phyloP scores from a whole-genome alignment of 306 rosid genomes.

The Corylus avellana region DNA sequence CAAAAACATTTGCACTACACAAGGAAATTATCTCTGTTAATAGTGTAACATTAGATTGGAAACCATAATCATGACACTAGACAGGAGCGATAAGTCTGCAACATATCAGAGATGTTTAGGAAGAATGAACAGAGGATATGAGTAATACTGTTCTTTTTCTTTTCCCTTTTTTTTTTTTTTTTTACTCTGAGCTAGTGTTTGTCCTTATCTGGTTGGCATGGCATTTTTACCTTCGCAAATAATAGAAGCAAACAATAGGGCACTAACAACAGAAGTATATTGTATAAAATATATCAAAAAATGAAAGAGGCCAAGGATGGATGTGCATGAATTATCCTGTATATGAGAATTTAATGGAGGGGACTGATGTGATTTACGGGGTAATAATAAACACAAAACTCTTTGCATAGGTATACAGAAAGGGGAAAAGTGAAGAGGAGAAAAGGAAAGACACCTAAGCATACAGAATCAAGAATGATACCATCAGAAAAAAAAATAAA shows the following conservation, averaged over 20 bases:
- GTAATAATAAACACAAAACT: background rate
- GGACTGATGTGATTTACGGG: background rate
- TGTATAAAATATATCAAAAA: background rate
- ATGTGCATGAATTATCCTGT: background rate
- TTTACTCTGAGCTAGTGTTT: background rate
- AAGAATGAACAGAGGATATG: background rate
- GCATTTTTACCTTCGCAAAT: background rate
- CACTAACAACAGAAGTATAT: background rate
- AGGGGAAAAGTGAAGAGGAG: background rate
- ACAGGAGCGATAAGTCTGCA: background rate
- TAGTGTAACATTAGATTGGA: constrained; percentile 10
- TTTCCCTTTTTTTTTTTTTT: background rate
- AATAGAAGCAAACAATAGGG: background rate
- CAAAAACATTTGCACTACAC: constrained; percentile 85
- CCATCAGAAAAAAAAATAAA: background rate
- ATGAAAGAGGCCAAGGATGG: too few relatives aligned
- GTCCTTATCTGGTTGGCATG: background rate
- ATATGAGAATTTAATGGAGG: background rate
- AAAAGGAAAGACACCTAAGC: background rate
- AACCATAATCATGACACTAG: constrained; percentile 12
- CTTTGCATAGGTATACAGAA: background rate
- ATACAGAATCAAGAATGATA: background rate
- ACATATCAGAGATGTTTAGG: background rate
- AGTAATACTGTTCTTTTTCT: background rate
- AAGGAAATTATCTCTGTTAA: constrained; percentile 39